Evolutionary conservation across 768 basidiomycete genomes (phyloP).

Genomic region (Mrakia blollopis): DNA sequence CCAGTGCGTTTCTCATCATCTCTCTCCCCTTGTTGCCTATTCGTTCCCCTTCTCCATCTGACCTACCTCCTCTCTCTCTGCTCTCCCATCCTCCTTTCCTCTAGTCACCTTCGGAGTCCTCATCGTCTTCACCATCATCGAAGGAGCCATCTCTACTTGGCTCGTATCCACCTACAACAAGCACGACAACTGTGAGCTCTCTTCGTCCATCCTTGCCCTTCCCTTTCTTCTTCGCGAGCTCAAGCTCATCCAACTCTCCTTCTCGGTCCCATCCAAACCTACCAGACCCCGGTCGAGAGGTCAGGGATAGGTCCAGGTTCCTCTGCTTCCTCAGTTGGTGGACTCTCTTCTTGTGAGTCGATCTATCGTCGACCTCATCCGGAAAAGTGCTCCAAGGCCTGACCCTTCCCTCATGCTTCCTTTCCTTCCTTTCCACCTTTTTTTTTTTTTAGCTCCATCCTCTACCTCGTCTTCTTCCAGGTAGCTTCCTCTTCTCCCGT

Average conservation of each 20-base stretch:
- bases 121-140: slow-evolving; percentile 48
- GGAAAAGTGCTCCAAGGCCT: not conserved
- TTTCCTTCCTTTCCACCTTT: not conserved
- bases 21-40: not conserved
- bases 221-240: slow-evolving; percentile 35
- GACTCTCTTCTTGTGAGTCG: slow-evolving; percentile 20
- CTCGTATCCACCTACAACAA: slow-evolving; percentile 59
- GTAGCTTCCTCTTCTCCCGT: slow-evolving; percentile 21
- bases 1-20: slow-evolving; percentile 46
- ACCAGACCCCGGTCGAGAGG: slow-evolving; percentile 45
- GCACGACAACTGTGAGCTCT: slow-evolving; percentile 41
- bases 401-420: slow-evolving; percentile 41
- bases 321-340: slow-evolving; percentile 60
- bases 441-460: slow-evolving; percentile 12
- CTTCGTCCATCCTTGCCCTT: not conserved
- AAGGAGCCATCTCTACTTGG: slow-evolving; percentile 70
- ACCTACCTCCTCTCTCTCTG: not conserved
- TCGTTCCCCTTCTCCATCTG: not conserved
- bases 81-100: not conserved
- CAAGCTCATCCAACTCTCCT: not conserved
- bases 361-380: not conserved
- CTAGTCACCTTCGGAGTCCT: slow-evolving; percentile 21
- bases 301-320: slow-evolving; percentile 63
- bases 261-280: not conserved
- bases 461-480: slow-evolving; percentile 33